phyloP scores from a whole-genome alignment of 768 basidiomycete genomes.

The Suillus subaureus region DNA sequence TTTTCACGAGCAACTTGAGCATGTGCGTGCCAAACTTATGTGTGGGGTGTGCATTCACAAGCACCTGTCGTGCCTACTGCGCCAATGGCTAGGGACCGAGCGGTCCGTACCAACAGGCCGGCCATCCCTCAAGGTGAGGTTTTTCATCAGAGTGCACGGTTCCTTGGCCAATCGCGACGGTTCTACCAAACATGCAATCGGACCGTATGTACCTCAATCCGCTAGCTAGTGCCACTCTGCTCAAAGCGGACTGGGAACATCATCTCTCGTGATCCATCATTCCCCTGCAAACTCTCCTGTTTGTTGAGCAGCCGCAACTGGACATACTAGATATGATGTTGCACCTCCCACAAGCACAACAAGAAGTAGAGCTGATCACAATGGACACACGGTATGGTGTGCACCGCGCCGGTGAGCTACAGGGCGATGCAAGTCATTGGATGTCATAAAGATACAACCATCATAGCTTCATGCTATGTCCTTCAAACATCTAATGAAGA shows the following conservation, averaged over 20 bases:
- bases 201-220: neutral
- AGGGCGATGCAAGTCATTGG: neutral
- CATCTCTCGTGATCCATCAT: neutral
- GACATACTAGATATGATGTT: neutral
- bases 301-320: neutral
- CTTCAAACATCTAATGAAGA: neutral
- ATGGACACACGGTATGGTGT: neutral
- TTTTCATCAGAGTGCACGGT: neutral
- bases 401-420: neutral
- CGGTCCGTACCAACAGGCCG: neutral
- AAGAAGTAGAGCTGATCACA: neutral
- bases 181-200: neutral
- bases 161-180: neutral
- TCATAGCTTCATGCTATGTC: neutral
- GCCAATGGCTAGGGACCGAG: neutral
- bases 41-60: neutral
- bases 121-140: neutral
- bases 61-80: neutral
- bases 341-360: neutral
- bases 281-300: neutral
- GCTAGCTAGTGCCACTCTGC: neutral
- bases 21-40: neutral
- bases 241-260: neutral
- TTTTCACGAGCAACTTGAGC: neutral
- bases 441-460: neutral